Conservation (phyloP, 2,329 filamentous ascomycete species). For the Colletotrichum costaricense region DNA sequence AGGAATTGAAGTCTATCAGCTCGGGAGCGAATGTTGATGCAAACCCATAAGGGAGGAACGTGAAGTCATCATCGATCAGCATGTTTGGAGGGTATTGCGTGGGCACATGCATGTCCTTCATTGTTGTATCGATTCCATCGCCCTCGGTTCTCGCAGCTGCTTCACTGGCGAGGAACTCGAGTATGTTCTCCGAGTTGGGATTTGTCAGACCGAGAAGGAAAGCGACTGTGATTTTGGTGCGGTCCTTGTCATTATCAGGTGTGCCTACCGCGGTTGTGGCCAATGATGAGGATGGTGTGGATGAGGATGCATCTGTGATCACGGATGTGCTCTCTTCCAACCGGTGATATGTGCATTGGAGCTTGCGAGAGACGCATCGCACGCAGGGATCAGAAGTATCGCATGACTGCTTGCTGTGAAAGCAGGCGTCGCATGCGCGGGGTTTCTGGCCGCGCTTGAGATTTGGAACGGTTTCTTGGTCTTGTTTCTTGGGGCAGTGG, state of each 20-base stretch:
- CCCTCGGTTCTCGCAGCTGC: conserved; percentile 25
- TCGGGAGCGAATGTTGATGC: conserved; percentile 1
- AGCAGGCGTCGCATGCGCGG: conserved; percentile 43
- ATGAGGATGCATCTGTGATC: not conserved
- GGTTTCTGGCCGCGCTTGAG: conserved; percentile 43
- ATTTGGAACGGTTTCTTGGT: conserved; percentile 32
- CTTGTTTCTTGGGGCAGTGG: conserved; percentile 37
- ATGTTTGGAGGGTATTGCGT: not conserved
- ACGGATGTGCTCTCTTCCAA: not conserved
- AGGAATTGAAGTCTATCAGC: conserved; percentile 3
- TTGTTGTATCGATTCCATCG: conserved; percentile 18
- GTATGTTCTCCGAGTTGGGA: conserved; percentile 40
- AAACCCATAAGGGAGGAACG: conserved; percentile 10
- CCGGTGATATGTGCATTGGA: conserved; percentile 39
- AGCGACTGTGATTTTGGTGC: conserved; percentile 38
- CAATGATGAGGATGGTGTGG: not conserved
- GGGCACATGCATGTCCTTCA: not conserved
- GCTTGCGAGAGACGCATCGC: conserved; percentile 38
- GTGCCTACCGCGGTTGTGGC: not conserved
- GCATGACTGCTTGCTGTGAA: conserved; percentile 43
- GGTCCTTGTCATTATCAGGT: conserved; percentile 15
- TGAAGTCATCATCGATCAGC: conserved; percentile 24
- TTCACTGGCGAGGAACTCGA: conserved; percentile 37
- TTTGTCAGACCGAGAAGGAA: conserved; percentile 43
- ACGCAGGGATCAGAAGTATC: conserved; percentile 41